Base-by-base conservation (phyloP, 2,329 filamentous ascomycete genomes). In the Diaporthe citrichinensis region DNA sequence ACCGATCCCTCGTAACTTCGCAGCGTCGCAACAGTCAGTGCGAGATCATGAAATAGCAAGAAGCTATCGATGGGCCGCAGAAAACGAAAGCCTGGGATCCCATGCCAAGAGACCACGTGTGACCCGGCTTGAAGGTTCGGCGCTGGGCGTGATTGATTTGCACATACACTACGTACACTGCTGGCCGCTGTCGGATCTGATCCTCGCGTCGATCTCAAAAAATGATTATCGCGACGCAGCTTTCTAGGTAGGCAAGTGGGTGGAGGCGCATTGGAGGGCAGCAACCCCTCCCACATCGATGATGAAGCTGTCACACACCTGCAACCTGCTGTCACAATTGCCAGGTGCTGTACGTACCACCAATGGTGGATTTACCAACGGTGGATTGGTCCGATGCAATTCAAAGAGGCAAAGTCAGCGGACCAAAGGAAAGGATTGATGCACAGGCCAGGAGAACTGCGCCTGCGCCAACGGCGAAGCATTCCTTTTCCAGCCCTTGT, bases 391-490 rank as follows among this genome's bases (percentile, higher is more conserved):
- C 44, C 4, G 58, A 3, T 25, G 58, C 36, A 25, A 15, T 15
- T 61, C 34, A 61, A 20, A 20, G n/a, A 41, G 58, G 58, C 23
- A 36, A 44, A 10, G 28, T 41, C 34, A 36, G 25, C 31, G 39
- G 57, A 46, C 39, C 39, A 6, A 59, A 65, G 49, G 6, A 17
- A 44, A 31, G 34, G 46, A 55, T 69, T 31, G 14, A 49, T 49
- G 41, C 68, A 36, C 68, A 46, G 68, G 25, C 36, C 36, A 44
- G 39, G 68, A 23, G 55, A 25, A 23, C n/a, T 23, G 31, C 34
- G 61, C 71, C 71, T 34, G 34, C 71, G 14, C 25, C 58, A n/a
- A 65, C 58, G 58, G 71, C 49, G 71, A 55, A 41, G 31, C 31
- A 36, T 55, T 49, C 71, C 71, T 15, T 28, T 71, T 65, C 46